phyloP scores from a whole-genome alignment of 1,284 basidiomycete species.

The Tetrapyrgos nigripes region DNA sequence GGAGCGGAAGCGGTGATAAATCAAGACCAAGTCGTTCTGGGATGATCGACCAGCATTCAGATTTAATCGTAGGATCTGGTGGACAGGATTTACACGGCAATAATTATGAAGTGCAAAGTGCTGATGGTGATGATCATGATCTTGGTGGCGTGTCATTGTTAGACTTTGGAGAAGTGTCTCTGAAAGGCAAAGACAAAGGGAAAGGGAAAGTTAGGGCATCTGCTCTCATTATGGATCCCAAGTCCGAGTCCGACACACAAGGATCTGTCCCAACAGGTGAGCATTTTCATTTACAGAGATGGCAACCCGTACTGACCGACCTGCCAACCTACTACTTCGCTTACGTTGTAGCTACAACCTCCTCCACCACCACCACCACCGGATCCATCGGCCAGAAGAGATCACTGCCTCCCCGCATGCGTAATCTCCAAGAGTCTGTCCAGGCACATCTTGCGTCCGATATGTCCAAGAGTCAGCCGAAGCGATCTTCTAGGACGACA shows the following conservation, averaged over 20 bases:
- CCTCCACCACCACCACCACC: not conserved
- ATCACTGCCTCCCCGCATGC: not conserved
- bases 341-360: not conserved
- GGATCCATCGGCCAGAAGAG: not conserved
- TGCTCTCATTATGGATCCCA: not conserved
- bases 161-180: not conserved
- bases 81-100: not conserved
- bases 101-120: not conserved
- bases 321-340: not conserved
- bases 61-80: too few relatives aligned
- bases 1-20: too few relatives aligned
- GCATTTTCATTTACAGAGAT: not conserved
- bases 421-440: constrained; percentile 8
- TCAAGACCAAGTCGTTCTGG: not conserved
- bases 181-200: not conserved
- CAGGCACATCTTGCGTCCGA: constrained; percentile 10
- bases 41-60: not conserved
- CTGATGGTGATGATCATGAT: not conserved
- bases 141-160: too few relatives aligned
- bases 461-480: not conserved
- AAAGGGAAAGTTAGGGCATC: not conserved
- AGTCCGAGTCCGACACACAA: not conserved
- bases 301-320: not conserved
- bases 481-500: not conserved
- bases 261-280: not conserved